Evolutionary conservation across 2,329 filamentous ascomycete species (phyloP).

Genomic region (Colletotrichum echinochloae): DNA sequence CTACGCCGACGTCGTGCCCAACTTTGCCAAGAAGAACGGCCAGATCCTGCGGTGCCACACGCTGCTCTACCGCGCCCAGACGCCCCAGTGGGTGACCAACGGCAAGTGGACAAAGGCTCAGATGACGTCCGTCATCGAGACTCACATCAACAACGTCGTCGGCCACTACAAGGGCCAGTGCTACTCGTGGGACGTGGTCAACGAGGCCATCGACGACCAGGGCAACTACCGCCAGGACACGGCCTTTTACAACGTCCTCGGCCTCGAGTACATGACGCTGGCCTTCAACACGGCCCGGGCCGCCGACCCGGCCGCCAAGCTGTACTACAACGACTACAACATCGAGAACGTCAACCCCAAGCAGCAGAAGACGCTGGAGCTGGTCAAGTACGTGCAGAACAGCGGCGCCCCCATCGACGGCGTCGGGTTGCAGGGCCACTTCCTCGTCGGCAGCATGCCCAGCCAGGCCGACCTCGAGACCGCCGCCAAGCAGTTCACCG

Average conservation of each 20-base stretch:
- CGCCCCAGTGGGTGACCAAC: constrained; percentile 58
- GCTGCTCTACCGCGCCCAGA: constrained; percentile 51
- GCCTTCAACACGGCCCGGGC: constrained; percentile 55
- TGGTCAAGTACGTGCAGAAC: constrained; percentile 51
- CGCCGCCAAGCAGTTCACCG: constrained; percentile 51
- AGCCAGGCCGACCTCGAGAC: constrained; percentile 51
- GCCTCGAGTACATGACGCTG: constrained; percentile 56
- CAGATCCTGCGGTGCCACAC: constrained; percentile 64
- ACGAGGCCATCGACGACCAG: constrained; percentile 61
- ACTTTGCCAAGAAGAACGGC: constrained; percentile 38
- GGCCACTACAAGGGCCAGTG: constrained; percentile 59
- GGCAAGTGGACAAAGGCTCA: constrained; percentile 52
- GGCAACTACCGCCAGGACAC: constrained; percentile 52
- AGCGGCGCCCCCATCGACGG: constrained; percentile 62
- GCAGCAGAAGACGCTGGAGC: constrained; percentile 47
- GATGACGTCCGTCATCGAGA: constrained; percentile 50
- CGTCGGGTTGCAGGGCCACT: constrained; percentile 64
- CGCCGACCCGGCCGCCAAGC: background rate
- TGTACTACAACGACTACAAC: constrained; percentile 6
- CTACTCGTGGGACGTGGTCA: constrained; percentile 64
- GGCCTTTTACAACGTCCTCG: constrained; percentile 58
- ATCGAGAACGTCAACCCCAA: constrained; percentile 53
- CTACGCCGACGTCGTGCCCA: constrained; percentile 64
- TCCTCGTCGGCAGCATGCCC: constrained; percentile 57
- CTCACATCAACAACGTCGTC: constrained; percentile 54